Conservation (phyloP, 1,139 yeast species). For the Kluyveromyces sp. region DNA sequence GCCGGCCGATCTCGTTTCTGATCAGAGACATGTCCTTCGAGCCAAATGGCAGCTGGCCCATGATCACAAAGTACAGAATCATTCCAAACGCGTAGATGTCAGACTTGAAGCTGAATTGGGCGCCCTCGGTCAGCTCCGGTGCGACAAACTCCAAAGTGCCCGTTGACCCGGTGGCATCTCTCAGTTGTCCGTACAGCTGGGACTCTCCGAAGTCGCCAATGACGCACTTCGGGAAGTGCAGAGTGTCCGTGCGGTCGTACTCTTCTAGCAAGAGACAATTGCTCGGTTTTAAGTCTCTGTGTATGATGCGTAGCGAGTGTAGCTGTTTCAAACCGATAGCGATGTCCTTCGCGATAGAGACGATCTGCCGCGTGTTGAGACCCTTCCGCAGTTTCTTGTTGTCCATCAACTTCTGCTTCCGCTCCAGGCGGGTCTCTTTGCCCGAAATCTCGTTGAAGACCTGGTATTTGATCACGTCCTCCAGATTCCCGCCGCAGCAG, state of each 20-base stretch:
- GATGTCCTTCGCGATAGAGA: conserved; percentile 60
- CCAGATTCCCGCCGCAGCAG: conserved; percentile 83
- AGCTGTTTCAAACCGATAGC: conserved; percentile 63
- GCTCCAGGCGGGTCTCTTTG: conserved; percentile 23
- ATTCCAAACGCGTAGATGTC: conserved; percentile 81
- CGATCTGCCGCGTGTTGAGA: conserved; percentile 44
- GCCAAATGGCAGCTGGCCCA: conserved; percentile 63
- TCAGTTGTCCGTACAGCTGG: conserved; percentile 53
- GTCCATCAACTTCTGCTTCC: conserved; percentile 31
- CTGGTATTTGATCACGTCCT: conserved; percentile 46
- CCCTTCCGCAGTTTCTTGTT: conserved; percentile 19
- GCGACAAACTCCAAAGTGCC: conserved; percentile 86
- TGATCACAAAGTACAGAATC: conserved; percentile 66
- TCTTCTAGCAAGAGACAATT: conserved; percentile 58
- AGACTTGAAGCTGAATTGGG: conserved; percentile 55
- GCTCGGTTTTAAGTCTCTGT: conserved; percentile 82
- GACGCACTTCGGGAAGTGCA: conserved; percentile 52
- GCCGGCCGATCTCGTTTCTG: conserved; percentile 36
- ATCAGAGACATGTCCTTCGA: conserved; percentile 35
- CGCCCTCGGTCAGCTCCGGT: conserved; percentile 49
- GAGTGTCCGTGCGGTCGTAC: conserved; percentile 22
- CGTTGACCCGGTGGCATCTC: conserved; percentile 66
- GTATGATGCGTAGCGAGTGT: conserved; percentile 69
- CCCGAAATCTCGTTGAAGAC: conserved; percentile 30
- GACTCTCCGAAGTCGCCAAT: conserved; percentile 92